phyloP scores from a whole-genome alignment of 1,284 basidiomycete genomes.

The Inonotus obliquus region DNA sequence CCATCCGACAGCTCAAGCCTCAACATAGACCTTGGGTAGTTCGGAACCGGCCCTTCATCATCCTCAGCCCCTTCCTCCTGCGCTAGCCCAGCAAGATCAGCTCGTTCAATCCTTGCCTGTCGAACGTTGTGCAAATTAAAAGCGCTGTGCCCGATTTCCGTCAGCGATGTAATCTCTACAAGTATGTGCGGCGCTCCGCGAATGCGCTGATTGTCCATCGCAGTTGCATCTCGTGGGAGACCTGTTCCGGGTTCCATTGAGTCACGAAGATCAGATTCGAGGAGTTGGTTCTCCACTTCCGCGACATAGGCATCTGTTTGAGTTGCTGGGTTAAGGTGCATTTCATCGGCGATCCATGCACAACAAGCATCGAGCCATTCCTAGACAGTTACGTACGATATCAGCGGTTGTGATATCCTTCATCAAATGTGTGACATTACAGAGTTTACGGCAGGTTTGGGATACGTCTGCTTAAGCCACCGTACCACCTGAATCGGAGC shows the following conservation, averaged over 20 bases:
- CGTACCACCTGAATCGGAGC: conserved; percentile 20
- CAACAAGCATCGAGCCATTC: conserved; percentile 72
- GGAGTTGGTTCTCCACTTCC: conserved; percentile 58
- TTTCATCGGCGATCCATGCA: conserved; percentile 51
- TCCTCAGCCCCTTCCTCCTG: conserved; percentile 33
- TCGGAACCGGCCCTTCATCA: conserved; percentile 68
- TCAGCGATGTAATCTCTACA: conserved; percentile 67
- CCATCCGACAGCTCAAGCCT: conserved; percentile 67
- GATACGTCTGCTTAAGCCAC: conserved; percentile 26
- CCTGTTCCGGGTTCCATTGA: conserved; percentile 67
- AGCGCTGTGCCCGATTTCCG: conserved; percentile 71
- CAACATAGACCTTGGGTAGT: conserved; percentile 68
- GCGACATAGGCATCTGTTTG: conserved; percentile 46
- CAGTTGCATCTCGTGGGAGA: conserved; percentile 44
- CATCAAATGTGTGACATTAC: conserved; percentile 17
- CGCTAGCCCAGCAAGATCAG: conserved; percentile 40
- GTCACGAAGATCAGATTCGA: conserved; percentile 62
- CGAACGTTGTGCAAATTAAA: conserved; percentile 60
- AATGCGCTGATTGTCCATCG: conserved; percentile 31
- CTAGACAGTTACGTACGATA: conserved; percentile 30
- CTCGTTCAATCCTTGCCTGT: conserved; percentile 57
- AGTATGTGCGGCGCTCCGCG: conserved; percentile 45
- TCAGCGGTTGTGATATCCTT: not conserved
- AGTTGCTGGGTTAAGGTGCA: conserved; percentile 39
- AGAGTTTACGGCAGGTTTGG: conserved; percentile 26